Evolutionary conservation across 1,284 basidiomycete genomes (phyloP).

Genomic region (Mycena sp.): DNA sequence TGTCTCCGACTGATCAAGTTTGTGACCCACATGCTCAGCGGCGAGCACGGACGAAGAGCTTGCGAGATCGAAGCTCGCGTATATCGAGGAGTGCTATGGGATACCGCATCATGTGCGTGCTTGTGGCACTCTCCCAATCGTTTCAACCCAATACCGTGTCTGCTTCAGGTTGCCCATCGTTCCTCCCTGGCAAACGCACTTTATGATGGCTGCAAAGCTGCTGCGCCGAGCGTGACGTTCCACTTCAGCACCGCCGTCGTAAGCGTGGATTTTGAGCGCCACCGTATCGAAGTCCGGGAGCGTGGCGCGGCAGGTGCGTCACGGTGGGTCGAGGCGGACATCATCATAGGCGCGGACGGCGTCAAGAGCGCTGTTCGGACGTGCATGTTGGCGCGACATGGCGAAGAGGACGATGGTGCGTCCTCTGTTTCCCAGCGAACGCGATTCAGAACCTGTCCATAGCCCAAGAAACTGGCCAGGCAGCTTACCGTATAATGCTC

Average conservation of each 20-base stretch:
- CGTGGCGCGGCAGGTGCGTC: slow-evolving; percentile 45
- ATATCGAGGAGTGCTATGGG: slow-evolving; percentile 54
- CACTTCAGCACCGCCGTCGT: slow-evolving; percentile 31
- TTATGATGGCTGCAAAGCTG: slow-evolving; percentile 45
- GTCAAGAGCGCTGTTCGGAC: slow-evolving; percentile 54
- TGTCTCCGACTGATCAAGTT: slow-evolving; percentile 29
- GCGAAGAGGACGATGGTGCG: slow-evolving; percentile 10
- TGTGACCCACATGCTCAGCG: slow-evolving; percentile 36
- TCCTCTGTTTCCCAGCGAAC: not conserved
- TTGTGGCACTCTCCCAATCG: slow-evolving; percentile 24
- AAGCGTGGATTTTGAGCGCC: slow-evolving; percentile 20
- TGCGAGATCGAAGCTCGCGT: slow-evolving; percentile 47
- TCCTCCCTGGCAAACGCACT: slow-evolving; percentile 45
- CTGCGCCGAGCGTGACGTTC: slow-evolving; percentile 48
- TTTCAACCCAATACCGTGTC: slow-evolving; percentile 57
- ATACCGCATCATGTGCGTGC: slow-evolving; percentile 29
- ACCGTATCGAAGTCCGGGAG: slow-evolving; percentile 21
- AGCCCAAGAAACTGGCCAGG: slow-evolving; percentile 32
- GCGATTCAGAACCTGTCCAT: too few relatives aligned
- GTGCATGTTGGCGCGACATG: slow-evolving; percentile 25
- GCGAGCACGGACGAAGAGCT: slow-evolving; percentile 56
- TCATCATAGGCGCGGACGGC: slow-evolving; percentile 66
- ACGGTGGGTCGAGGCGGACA: slow-evolving; percentile 47
- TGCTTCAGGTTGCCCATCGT: slow-evolving; percentile 47
- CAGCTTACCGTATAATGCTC: slow-evolving; percentile 37